Conservation (phyloP, 2,329 filamentous ascomycete species). For the Albifimbria verrucaria region DNA sequence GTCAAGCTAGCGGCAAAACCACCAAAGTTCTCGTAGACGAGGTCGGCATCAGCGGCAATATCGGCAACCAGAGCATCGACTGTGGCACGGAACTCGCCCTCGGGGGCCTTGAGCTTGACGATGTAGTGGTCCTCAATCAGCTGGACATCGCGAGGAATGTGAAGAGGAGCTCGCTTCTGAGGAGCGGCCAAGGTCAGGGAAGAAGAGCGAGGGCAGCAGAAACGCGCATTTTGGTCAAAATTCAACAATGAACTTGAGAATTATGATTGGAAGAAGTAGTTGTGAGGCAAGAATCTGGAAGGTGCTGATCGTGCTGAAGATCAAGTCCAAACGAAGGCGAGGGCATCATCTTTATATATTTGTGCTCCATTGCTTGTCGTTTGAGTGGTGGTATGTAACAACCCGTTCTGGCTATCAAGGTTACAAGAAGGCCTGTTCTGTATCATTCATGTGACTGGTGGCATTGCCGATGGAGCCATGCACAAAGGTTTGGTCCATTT, state of each 20-base stretch:
- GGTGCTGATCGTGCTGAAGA: constrained; percentile 1
- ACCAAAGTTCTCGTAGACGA: constrained; percentile 22
- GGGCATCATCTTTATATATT: not conserved
- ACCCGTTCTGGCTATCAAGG: not conserved
- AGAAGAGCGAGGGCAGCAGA: constrained; percentile 28
- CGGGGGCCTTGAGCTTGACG: constrained; percentile 29
- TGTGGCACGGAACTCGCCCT: constrained; percentile 15
- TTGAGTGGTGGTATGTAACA: not conserved
- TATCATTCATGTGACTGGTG: not conserved
- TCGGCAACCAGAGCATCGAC: constrained; percentile 14
- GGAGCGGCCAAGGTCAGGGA: constrained; percentile 27
- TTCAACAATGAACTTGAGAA: not conserved
- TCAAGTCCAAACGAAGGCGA: not conserved
- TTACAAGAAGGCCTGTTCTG: not conserved
- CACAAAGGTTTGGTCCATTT: too few relatives aligned
- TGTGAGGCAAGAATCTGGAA: not conserved
- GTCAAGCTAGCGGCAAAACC: constrained; percentile 24
- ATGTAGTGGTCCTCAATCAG: constrained; percentile 34
- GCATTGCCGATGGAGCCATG: not conserved
- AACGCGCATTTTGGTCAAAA: constrained; percentile 24
- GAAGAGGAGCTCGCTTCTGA: constrained; percentile 28
- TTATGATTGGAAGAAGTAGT: not conserved
- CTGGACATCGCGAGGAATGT: constrained; percentile 26
- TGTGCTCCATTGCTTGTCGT: not conserved
- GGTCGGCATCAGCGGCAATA: constrained; percentile 28